These are phyloP conservation scores for Glycine tomentella DNA, from an alignment of 306 rosid species.

Conservation along the genomic window DNA sequence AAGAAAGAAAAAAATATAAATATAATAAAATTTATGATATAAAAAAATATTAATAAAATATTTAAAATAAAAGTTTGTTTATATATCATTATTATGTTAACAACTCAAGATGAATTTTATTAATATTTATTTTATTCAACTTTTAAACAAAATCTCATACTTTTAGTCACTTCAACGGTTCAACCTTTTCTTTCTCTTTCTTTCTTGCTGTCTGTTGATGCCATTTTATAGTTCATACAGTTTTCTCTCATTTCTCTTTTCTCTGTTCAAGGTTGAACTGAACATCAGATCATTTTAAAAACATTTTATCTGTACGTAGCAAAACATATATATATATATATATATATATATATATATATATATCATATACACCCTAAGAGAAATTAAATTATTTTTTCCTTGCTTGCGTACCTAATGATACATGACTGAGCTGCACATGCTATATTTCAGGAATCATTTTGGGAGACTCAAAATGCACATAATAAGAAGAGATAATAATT, in stretches of 20 bases:
- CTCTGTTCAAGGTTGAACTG: neutral
- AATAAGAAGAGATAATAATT: slow-evolving; percentile 32
- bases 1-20: too few relatives aligned
- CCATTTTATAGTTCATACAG: neutral
- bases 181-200: neutral
- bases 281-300: neutral
- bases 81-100: too few relatives aligned
- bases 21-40: too few relatives aligned
- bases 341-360: too few relatives aligned
- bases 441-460: neutral
- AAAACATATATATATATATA: too few relatives aligned
- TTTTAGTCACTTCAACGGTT: too few relatives aligned
- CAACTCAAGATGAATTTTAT: too few relatives aligned
- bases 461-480: slow-evolving; percentile 25
- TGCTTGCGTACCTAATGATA: neutral
- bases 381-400: neutral
- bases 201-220: neutral
- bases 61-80: too few relatives aligned
- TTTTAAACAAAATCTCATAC: too few relatives aligned
- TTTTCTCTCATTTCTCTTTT: neutral
- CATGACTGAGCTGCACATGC: slow-evolving; percentile 19
- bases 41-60: too few relatives aligned
- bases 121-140: too few relatives aligned
- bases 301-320: neutral
- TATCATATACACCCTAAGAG: too few relatives aligned